These are phyloP conservation scores for Fusarium nodosum DNA, from an alignment of 2,329 filamentous ascomycete genomes.

Conservation along the genomic window DNA sequence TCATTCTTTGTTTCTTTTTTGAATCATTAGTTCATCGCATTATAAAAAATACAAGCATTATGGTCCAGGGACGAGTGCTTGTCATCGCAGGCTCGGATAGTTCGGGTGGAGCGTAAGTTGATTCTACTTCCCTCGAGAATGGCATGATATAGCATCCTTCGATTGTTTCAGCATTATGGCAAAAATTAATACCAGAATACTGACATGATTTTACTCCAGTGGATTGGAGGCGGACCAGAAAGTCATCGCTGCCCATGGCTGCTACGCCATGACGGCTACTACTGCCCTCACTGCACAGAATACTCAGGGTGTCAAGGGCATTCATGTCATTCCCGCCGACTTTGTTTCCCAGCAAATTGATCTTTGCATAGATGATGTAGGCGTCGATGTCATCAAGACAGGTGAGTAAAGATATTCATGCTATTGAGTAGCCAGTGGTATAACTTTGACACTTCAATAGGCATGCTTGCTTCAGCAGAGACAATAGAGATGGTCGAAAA, in stretches of 20 bases:
- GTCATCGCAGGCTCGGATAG: slow-evolving; percentile 91
- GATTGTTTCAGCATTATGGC: background rate
- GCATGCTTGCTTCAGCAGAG: slow-evolving; percentile 57
- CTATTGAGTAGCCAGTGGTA: background rate
- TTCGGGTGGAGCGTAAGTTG: slow-evolving; percentile 84
- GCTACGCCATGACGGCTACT: slow-evolving; percentile 96
- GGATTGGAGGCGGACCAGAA: slow-evolving; percentile 97
- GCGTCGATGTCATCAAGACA: slow-evolving; percentile 91
- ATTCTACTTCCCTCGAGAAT: background rate
- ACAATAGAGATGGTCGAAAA: slow-evolving; percentile 56
- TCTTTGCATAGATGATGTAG: slow-evolving; percentile 85
- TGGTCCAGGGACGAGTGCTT: slow-evolving; percentile 70
- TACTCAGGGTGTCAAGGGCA: slow-evolving; percentile 84
- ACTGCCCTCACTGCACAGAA: slow-evolving; percentile 97
- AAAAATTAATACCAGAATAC: background rate
- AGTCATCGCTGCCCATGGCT: slow-evolving; percentile 90
- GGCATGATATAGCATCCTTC: slow-evolving; percentile 11
- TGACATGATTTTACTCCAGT: slow-evolving; percentile 60
- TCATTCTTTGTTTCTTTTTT: background rate
- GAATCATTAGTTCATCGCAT: background rate
- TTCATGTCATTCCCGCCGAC: slow-evolving; percentile 81
- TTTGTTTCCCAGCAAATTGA: slow-evolving; percentile 91
- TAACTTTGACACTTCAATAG: slow-evolving; percentile 41
- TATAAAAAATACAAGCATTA: slow-evolving; percentile 35
- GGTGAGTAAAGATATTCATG: slow-evolving; percentile 66